A percentile compares a stretch with the other conserved stretches of the same genome.
These are phyloP conservation scores for Aspergillus clavatus DNA, from an alignment of 2,329 filamentous ascomycete species.

Conservation along the genomic window DNA sequence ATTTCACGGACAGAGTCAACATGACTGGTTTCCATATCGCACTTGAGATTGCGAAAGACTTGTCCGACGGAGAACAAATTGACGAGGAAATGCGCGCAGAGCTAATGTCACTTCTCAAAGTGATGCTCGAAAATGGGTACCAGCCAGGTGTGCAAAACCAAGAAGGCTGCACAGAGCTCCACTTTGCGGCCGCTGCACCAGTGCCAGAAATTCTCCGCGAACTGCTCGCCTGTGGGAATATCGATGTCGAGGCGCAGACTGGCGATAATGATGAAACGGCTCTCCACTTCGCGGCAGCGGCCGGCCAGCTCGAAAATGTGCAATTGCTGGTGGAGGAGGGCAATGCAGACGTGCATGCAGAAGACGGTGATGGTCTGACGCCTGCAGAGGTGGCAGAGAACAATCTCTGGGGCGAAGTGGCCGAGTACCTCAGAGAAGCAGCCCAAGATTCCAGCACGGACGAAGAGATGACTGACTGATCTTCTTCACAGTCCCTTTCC, in stretches of 20 bases:
- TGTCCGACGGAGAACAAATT: background rate
- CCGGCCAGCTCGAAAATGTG: background rate
- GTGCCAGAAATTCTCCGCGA: background rate
- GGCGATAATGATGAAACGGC: conserved; percentile 1
- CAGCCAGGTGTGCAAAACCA: background rate
- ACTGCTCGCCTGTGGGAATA: background rate
- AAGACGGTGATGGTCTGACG: background rate
- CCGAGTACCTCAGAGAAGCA: background rate
- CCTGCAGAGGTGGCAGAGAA: background rate
- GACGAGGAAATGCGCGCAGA: background rate
- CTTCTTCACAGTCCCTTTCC: too few relatives aligned
- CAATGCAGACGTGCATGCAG: background rate
- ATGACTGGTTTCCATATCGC: background rate
- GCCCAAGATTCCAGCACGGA: too few relatives aligned
- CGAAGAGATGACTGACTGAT: background rate
- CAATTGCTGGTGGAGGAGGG: conserved; percentile 1
- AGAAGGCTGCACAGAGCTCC: background rate
- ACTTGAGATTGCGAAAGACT: background rate
- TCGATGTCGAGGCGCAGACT: background rate
- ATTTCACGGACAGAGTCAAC: background rate
- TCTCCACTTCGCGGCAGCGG: conserved; percentile 4
- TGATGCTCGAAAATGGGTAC: background rate
- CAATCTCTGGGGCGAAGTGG: background rate
- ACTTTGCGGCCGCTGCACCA: background rate
- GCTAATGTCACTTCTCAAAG: background rate